A percentile compares a stretch with the other conserved stretches of the same genome.
Evolutionary conservation across 768 basidiomycete genomes (phyloP).

Genomic region (Albatrellus ellisii): DNA sequence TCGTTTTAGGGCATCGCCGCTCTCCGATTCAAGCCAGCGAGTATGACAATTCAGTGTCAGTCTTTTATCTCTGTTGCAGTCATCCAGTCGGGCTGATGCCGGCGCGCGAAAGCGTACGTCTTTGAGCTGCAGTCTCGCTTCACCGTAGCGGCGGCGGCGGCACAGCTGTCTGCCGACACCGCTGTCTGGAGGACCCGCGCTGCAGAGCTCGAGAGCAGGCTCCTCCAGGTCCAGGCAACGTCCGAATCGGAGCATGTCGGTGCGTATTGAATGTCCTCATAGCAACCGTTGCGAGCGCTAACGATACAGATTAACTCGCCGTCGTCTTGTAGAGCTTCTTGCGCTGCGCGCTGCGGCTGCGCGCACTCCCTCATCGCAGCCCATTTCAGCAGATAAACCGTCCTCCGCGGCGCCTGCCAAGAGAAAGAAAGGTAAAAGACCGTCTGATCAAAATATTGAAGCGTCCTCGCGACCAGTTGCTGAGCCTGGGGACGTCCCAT

Average conservation of each 20-base stretch:
- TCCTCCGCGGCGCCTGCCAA: neutral
- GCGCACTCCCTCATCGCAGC: too few species aligned
- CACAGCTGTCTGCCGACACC: neutral
- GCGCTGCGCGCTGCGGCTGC: neutral
- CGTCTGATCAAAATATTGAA: too few species aligned
- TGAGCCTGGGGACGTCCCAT: too few species aligned
- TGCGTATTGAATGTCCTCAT: neutral
- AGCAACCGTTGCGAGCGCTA: too few species aligned
- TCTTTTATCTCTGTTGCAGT: neutral
- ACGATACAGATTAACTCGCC: too few species aligned
- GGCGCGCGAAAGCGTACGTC: conserved; percentile 1
- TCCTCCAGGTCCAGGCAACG: neutral
- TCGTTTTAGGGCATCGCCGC: too few species aligned
- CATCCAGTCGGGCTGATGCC: neutral
- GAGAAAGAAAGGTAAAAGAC: neutral
- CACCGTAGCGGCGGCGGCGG: neutral
- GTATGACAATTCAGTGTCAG: neutral
- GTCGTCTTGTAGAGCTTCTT: neutral
- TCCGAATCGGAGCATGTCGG: conserved; percentile 1
- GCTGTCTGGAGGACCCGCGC: conserved; percentile 7
- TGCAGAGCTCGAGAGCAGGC: conserved; percentile 5
- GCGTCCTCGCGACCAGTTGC: too few species aligned
- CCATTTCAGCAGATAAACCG: neutral
- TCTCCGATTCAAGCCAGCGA: neutral
- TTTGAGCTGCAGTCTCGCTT: conserved; percentile 3